Conservation (phyloP, 495 filamentous ascomycete genomes). For the Parmelia sp. region DNA sequence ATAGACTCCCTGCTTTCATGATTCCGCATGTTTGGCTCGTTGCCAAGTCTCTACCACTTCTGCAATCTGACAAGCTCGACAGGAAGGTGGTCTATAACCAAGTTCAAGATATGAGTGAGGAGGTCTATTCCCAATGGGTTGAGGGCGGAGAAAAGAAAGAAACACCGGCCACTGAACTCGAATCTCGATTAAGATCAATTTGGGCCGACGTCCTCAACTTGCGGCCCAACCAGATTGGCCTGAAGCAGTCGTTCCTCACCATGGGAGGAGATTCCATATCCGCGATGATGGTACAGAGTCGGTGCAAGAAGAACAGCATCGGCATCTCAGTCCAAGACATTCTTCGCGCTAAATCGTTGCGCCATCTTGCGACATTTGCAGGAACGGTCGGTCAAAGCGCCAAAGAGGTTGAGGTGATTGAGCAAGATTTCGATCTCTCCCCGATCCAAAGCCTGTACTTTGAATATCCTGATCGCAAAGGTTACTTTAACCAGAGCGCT, state of each 20-base stretch:
- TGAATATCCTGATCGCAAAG: constrained; percentile 48
- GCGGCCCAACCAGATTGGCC: constrained; percentile 38
- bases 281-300: constrained; percentile 58
- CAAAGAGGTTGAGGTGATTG: constrained; percentile 37
- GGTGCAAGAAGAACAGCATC: constrained; percentile 45
- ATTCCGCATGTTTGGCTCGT: constrained; percentile 48
- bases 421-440: constrained; percentile 55
- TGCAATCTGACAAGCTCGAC: constrained; percentile 49
- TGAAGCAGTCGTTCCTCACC: constrained; percentile 55
- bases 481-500: constrained; percentile 71
- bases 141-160: constrained; percentile 15
- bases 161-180: constrained; percentile 32
- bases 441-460: constrained; percentile 71
- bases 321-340: constrained; percentile 50
- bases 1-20: constrained; percentile 48
- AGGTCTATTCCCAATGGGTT: constrained; percentile 22
- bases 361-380: constrained; percentile 36
- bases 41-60: constrained; percentile 44
- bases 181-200: constrained; percentile 38
- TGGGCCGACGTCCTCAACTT: constrained; percentile 52
- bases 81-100: constrained; percentile 37
- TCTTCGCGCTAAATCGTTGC: constrained; percentile 43
- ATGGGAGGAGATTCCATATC: constrained; percentile 65
- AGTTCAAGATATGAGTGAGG: constrained; percentile 34
- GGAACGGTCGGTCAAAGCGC: constrained; percentile 30